Evolutionary conservation across 2,329 filamentous ascomycete genomes (phyloP).

Genomic region (Thelonectria olida): DNA sequence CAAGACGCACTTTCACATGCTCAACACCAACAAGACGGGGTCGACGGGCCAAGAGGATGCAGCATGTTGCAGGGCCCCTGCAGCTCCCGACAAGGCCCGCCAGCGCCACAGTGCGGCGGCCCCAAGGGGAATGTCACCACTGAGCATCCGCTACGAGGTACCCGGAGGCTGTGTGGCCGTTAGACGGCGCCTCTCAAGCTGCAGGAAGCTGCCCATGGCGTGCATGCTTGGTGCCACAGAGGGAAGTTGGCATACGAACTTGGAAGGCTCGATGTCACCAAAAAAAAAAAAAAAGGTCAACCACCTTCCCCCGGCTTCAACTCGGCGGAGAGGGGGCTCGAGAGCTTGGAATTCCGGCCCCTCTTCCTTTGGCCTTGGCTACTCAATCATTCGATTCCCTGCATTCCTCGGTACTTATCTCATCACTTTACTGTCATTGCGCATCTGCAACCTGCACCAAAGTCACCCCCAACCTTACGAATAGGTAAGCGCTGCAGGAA

Average conservation of each 20-base stretch:
- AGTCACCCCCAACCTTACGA: constrained; percentile 10
- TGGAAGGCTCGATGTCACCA: constrained; percentile 23
- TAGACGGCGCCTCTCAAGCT: background rate
- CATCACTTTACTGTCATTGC: constrained; percentile 22
- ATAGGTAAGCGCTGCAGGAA: constrained; percentile 15
- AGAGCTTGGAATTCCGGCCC: constrained; percentile 20
- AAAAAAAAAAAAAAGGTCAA: constrained; percentile 34
- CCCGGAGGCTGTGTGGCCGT: constrained; percentile 1
- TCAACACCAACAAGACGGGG: no score
- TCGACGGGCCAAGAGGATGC: no score
- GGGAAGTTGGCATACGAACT: constrained; percentile 15
- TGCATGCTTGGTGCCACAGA: constrained; percentile 18
- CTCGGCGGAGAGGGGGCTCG: constrained; percentile 20
- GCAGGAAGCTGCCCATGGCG: background rate
- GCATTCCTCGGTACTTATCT: constrained; percentile 32
- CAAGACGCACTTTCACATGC: constrained; percentile 41
- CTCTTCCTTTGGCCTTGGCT: constrained; percentile 20
- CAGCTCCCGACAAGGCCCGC: constrained; percentile 4
- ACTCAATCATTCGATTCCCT: constrained; percentile 24
- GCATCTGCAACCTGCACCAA: constrained; percentile 6
- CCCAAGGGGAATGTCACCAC: constrained; percentile 16
- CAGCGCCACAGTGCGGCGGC: constrained; percentile 20
- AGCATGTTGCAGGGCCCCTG: constrained; percentile 8
- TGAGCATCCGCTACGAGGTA: constrained; percentile 10
- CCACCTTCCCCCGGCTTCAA: constrained; percentile 23